Percentiles rank a stretch among this genome's conserved stretches.
Evolutionary conservation across 108 stramenopile species (phyloP).

Genomic region (Nitzschia sp.): DNA sequence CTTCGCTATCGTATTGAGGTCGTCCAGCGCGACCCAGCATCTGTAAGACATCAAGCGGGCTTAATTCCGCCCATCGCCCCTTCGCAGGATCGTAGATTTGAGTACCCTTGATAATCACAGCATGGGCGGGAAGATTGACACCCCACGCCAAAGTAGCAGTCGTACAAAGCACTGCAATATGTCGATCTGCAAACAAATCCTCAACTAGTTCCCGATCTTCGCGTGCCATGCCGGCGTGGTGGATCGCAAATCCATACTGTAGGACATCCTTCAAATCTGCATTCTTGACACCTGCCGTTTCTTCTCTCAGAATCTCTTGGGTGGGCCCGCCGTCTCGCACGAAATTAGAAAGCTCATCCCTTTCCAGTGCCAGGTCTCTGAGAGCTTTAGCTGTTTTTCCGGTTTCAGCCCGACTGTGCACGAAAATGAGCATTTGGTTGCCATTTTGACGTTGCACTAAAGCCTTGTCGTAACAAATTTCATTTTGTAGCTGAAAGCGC

Average conservation of each 20-base stretch:
- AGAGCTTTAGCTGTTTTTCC: constrained; percentile 97
- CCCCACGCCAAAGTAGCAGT: constrained; percentile 99
- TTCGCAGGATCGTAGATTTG: constrained; percentile 98
- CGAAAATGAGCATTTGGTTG: constrained; percentile 97
- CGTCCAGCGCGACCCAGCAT: constrained; percentile 99
- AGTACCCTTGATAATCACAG: constrained; percentile 99
- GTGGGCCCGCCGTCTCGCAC: constrained; percentile 91
- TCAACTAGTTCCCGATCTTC: constrained; percentile 97
- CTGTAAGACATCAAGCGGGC: constrained; percentile 96
- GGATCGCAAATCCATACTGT: constrained; percentile 96
- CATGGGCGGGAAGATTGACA: constrained; percentile 98
- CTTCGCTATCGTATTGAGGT: constrained; percentile 97
- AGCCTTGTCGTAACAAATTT: constrained; percentile 99
- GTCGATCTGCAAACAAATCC: constrained; percentile 96
- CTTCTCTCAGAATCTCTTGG: constrained; percentile 91
- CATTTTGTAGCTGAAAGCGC: constrained; percentile 97
- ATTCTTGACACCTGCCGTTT: constrained; percentile 83
- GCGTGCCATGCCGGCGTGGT: constrained; percentile 97
- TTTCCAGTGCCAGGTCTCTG: constrained; percentile 90
- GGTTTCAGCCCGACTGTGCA: constrained; percentile 97
- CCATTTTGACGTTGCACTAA: constrained; percentile 83
- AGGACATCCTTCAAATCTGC: constrained; percentile 95
- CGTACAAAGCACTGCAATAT: constrained; percentile 93
- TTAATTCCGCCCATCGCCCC: constrained; percentile 98
- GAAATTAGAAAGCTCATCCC: constrained; percentile 86